phyloP scores from a whole-genome alignment of 1,284 basidiomycete species.

The Cutaneotrichosporon cyanovorans region DNA sequence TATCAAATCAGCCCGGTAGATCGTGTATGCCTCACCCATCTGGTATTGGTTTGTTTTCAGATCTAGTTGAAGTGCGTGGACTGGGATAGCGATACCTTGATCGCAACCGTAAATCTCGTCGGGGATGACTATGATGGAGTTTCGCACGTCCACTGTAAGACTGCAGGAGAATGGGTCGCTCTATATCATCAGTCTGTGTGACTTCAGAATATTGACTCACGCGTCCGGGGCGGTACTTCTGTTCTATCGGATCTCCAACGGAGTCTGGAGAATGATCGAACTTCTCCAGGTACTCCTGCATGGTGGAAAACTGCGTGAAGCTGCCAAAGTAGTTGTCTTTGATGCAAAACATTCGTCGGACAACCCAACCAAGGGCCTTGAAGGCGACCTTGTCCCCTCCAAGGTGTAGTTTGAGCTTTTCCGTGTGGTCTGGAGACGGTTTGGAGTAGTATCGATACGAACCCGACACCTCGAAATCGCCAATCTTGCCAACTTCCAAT shows the following conservation, averaged over 20 bases:
- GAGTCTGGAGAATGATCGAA: conserved; percentile 52
- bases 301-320: conserved; percentile 82
- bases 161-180: conserved; percentile 72
- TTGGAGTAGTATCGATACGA: conserved; percentile 68
- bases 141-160: conserved; percentile 54
- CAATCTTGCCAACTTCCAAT: conserved; percentile 56
- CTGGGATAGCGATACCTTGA: conserved; percentile 50
- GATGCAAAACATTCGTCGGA: conserved; percentile 75
- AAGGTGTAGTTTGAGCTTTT: conserved; percentile 60
- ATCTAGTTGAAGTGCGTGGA: conserved; percentile 65
- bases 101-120: conserved; percentile 68
- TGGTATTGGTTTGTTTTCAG: conserved; percentile 72
- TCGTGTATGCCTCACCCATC: conserved; percentile 58
- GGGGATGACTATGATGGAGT: conserved; percentile 59
- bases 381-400: conserved; percentile 53
- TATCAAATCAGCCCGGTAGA: conserved; percentile 31
- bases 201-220: conserved; percentile 46
- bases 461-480: conserved; percentile 56
- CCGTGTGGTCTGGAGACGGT: conserved; percentile 61
- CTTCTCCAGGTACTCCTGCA: conserved; percentile 72
- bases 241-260: conserved; percentile 68
- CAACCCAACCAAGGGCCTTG: conserved; percentile 73
- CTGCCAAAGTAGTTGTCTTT: conserved; percentile 86
- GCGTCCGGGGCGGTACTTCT: conserved; percentile 68
- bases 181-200: conserved; percentile 49